These are phyloP conservation scores for Chenopodium formosanum DNA, from an alignment of 148 eudicot genomes.

Conservation along the genomic window DNA sequence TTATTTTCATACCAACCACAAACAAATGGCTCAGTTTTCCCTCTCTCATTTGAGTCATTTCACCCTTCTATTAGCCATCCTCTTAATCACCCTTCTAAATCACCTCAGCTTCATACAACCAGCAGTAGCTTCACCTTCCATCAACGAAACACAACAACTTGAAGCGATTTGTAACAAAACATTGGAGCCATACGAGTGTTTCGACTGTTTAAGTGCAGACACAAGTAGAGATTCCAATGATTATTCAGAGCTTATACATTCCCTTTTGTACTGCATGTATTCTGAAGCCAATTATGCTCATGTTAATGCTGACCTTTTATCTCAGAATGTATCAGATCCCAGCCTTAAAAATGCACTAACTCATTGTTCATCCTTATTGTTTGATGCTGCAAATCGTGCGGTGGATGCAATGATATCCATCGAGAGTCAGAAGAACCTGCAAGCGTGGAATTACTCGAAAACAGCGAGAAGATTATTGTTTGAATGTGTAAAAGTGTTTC, in stretches of 20 bases:
- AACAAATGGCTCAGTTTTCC: not conserved
- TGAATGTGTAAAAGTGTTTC: not conserved
- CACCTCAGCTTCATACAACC: not conserved
- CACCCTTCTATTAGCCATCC: not conserved
- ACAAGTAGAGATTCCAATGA: not conserved
- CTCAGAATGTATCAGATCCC: slow-evolving; percentile 1
- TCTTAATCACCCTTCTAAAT: not conserved
- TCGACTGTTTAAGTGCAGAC: not conserved
- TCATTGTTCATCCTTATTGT: not conserved
- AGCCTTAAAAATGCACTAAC: not conserved
- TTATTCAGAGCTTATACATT: not conserved
- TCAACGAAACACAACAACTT: not conserved
- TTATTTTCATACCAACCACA: not conserved
- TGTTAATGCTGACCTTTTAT: slow-evolving; percentile 13
- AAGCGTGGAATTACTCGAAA: slow-evolving; percentile 13
- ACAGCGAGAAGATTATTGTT: not conserved
- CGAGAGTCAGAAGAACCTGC: not conserved
- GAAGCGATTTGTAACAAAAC: slow-evolving; percentile 3
- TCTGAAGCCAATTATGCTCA: slow-evolving; percentile 12
- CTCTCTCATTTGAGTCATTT: not conserved
- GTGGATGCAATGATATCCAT: slow-evolving; percentile 5
- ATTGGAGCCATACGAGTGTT: slow-evolving; percentile 11
- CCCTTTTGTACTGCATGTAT: slow-evolving; percentile 16
- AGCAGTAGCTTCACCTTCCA: slow-evolving; percentile 1
- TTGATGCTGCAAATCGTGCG: slow-evolving; percentile 3